Evolutionary conservation across 768 basidiomycete species (phyloP).

Genomic region (Mycena polygramma): DNA sequence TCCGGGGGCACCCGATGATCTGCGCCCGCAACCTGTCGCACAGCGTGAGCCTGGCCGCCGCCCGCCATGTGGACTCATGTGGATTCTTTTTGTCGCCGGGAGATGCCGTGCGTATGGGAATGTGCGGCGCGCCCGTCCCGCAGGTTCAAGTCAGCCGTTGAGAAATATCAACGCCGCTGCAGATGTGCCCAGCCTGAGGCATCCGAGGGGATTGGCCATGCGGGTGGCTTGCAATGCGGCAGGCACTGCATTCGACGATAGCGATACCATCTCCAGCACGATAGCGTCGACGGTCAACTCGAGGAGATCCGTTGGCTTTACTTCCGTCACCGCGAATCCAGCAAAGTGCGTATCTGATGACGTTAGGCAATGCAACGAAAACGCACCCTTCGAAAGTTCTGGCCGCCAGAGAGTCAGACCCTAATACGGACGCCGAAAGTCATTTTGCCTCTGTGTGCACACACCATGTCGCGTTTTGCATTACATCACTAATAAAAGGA

Average conservation of each 20-base stretch:
- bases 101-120: conserved; percentile 8
- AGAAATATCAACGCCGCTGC: not conserved
- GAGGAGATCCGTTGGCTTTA: too few relatives aligned
- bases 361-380: too few relatives aligned
- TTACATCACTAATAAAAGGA: not conserved
- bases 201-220: not conserved
- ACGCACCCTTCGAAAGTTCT: too few relatives aligned
- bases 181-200: not conserved
- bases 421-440: not conserved
- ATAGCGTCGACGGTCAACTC: too few relatives aligned
- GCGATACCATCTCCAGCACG: too few relatives aligned
- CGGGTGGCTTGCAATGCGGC: not conserved
- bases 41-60: not conserved
- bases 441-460: not conserved
- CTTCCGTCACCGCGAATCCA: too few relatives aligned
- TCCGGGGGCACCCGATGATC: not conserved
- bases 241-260: too few relatives aligned
- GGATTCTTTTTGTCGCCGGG: conserved; percentile 22
- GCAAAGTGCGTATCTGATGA: too few relatives aligned
- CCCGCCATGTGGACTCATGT: conserved; percentile 23
- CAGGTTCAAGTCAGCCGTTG: not conserved
- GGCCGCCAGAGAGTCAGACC: not conserved
- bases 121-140: conserved; percentile 6
- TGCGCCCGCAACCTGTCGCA: not conserved
- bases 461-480: not conserved